phyloP scores from a whole-genome alignment of 176 grass and related monocot species.

The Oryza glumipatula region DNA sequence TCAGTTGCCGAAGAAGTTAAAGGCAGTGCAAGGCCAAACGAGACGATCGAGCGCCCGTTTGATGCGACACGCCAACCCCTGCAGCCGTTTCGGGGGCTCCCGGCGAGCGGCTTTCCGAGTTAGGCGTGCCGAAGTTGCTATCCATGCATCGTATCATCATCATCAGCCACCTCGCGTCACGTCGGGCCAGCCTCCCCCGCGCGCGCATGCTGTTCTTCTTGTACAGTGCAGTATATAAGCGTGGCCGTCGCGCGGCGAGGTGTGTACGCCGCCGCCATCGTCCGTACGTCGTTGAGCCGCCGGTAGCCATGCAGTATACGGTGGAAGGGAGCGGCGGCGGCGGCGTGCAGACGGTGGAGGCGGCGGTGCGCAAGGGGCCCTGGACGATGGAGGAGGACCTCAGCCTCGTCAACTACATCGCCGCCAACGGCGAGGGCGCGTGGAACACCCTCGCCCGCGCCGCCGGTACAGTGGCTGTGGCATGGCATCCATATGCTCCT shows the following conservation, averaged over 20 bases:
- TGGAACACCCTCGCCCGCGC: slow-evolving; percentile 59
- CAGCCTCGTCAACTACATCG: slow-evolving; percentile 60
- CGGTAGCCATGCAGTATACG: slow-evolving; percentile 22
- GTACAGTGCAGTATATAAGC: background rate
- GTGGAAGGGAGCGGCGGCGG: background rate
- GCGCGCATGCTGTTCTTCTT: background rate
- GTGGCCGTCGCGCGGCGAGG: background rate
- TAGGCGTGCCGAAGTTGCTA: slow-evolving; percentile 36
- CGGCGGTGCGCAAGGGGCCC: slow-evolving; percentile 51
- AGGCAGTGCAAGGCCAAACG: background rate
- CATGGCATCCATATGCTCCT: background rate
- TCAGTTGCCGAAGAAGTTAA: background rate
- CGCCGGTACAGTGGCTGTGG: slow-evolving; percentile 38
- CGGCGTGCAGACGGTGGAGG: background rate
- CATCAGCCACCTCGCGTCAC: background rate
- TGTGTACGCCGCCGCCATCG: background rate
- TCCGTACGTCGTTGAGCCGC: too few relatives aligned
- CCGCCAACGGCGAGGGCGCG: slow-evolving; percentile 55
- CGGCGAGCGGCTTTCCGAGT: slow-evolving; percentile 24
- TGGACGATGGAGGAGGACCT: slow-evolving; percentile 72
- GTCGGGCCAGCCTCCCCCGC: background rate
- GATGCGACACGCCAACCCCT: background rate
- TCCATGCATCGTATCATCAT: background rate
- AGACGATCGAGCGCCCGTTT: background rate
- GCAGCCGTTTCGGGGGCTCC: slow-evolving; percentile 17